phyloP scores from a whole-genome alignment of 345 rosid species.

The Hevea brasiliensis region DNA sequence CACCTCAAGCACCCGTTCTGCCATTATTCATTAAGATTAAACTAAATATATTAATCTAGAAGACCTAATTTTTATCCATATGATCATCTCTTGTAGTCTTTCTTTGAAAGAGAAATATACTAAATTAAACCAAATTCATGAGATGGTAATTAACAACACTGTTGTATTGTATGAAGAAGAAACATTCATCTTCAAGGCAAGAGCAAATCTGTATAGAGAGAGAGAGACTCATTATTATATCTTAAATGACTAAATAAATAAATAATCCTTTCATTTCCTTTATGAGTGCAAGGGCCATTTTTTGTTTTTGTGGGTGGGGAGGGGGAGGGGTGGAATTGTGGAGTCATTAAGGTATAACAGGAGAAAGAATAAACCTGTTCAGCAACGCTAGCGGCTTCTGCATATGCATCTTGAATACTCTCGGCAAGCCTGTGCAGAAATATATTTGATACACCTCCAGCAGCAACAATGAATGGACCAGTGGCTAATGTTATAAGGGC shows the following conservation, averaged over 20 bases:
- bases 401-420: constrained; percentile 99
- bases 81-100: background rate
- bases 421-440: constrained; percentile 98
- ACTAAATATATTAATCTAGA: too few species aligned
- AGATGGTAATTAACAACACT: too few species aligned
- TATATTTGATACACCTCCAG: constrained; percentile 98
- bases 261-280: background rate
- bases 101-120: too few species aligned
- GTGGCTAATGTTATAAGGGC: constrained; percentile 90
- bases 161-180: background rate
- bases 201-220: background rate
- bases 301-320: background rate
- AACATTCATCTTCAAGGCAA: background rate
- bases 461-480: constrained; percentile 99
- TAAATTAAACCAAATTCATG: background rate
- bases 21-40: background rate
- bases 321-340: background rate
- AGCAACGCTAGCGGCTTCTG: constrained; percentile 97
- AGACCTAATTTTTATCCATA: background rate
- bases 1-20: too few species aligned
- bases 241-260: too few species aligned
- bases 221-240: too few species aligned
- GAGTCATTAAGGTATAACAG: background rate
- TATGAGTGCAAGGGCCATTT: background rate
- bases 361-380: constrained; percentile 69